Evolutionary conservation across 768 basidiomycete genomes (phyloP), one percentile per base, ranked within the genome.

Genomic region (Xerocomellus amylosporus): DNA sequence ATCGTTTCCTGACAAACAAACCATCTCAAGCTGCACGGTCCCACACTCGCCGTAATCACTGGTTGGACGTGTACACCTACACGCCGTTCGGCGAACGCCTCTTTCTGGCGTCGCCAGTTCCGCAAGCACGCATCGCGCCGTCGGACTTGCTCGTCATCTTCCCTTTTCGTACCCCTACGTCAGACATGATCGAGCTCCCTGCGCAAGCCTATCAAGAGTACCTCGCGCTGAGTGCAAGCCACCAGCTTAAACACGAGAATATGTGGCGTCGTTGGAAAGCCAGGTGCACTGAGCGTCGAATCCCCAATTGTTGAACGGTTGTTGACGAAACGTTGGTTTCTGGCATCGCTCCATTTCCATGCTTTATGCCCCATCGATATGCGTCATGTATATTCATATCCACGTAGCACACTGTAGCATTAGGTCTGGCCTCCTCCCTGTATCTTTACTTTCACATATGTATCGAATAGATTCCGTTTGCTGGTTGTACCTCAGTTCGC

Each of bases 181-280:
- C 66, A 17, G 87, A 81, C 61, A 82, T 86, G 77, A 79, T 88
- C 55, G 85, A 87, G 63, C 77, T 89, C 20, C 80, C 85, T 24
- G 75, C 75, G 40, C 73, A 78, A 54, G 82, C 83, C 9, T 87
- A 81, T 63, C 74, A 72, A 34, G 77, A 87, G 60, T 89, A 80
- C 66, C 70, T 77, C 53, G 77, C 80, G 64, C 68, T 85, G 58
- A 79, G 73, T 58, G 72, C 76, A 46, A 79, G 75, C 53, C 77
- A 80, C 53, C 79, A 79, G 65, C 75, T 79, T 64, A 76, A 77
- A 48, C 77, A 83, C 51, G 85, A 88, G 67, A 77, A 71, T 42
- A 68, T 85, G 61, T 88, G 84, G 83, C 75, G 71, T 50, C 71
- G 77, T 28, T 80, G 77, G 79, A 71, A 66, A 54, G 65, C 70